Evolutionary conservation across 164 flowering plant species (phyloP), one percentile per base, ranked within the genome.

Genomic region (Platanus orientalis): DNA sequence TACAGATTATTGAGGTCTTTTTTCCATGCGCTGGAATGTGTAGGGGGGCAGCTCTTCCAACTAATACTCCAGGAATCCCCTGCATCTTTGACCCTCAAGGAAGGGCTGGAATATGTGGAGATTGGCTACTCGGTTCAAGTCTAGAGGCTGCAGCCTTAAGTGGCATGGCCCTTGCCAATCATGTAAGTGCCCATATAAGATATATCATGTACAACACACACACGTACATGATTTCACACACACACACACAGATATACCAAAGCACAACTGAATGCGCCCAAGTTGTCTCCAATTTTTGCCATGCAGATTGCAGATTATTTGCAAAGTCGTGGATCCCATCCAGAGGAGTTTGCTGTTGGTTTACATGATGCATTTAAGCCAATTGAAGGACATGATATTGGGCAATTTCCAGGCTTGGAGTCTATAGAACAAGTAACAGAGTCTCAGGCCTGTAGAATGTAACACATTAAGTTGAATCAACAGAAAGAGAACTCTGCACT

Each of bases 41-140:
- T 78, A 93, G 97, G 98, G 98, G 98, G 72, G 97, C 97, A 23
- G 98, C 97, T 69, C 96, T 91, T 69, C 97, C 98, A 40, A 90
- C 89, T 7, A 94, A 91, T 67, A 82, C 85, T 63, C 97, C 97
- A 2, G 82, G 80, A 7, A 63, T 81, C 29, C 89, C 98, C 1
- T 94, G 91, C 77, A 86, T 94, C 62, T 94, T 94, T 76, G 98
- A 94, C 73, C 88, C 96, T 63, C 85, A 74, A 42, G 98, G 97
- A 55, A 76, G 98, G 66, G 96, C 95, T 58, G 98, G 98, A 30
- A 89, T 91, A 58, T 94, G 98, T 69, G 98, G 97, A 49, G 98
- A 94, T 76, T 94, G 98, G 98, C 79, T 94, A 25, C 82, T 91
- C 25, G 98, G 98, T 54, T 89, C 97, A 60, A 91, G 83, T 60